These are phyloP conservation scores for Lentinula novae-zelandiae DNA, from an alignment of 1,284 basidiomycete genomes.

Conservation along the genomic window DNA sequence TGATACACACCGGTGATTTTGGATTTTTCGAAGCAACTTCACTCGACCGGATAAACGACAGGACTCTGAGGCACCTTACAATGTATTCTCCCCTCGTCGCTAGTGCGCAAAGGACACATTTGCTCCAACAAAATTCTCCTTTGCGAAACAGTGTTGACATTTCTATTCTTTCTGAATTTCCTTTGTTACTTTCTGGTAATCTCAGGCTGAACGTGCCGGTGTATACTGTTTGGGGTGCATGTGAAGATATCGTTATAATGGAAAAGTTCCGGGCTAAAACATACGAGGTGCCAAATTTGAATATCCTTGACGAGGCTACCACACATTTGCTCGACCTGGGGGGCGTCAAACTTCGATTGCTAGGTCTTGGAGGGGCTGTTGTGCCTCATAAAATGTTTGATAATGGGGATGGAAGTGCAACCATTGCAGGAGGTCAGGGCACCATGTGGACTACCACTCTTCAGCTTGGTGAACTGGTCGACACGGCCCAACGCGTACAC, in stretches of 20 bases:
- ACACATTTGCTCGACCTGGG: conserved; percentile 89
- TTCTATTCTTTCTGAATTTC: conserved; percentile 89
- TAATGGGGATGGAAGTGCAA: conserved; percentile 91
- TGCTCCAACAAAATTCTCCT: conserved; percentile 61
- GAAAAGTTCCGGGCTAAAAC: conserved; percentile 88
- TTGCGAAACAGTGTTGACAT: conserved; percentile 69
- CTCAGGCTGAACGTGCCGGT: conserved; percentile 90
- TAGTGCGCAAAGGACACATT: conserved; percentile 73
- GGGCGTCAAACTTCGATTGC: conserved; percentile 88
- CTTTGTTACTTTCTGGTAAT: conserved; percentile 84
- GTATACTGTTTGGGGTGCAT: conserved; percentile 96
- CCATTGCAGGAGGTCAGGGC: conserved; percentile 95
- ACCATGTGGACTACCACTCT: conserved; percentile 99
- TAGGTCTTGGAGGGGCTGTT: conserved; percentile 94
- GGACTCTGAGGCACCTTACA: conserved; percentile 92
- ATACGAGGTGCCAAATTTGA: conserved; percentile 83
- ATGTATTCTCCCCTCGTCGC: conserved; percentile 98
- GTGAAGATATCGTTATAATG: conserved; percentile 91
- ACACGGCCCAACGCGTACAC: conserved; percentile 93
- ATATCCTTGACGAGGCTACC: conserved; percentile 92
- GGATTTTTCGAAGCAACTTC: conserved; percentile 91
- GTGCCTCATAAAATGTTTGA: conserved; percentile 98
- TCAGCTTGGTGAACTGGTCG: conserved; percentile 96
- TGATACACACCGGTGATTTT: conserved; percentile 99
- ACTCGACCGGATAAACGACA: conserved; percentile 88